A percentile compares a stretch with the other conserved stretches of the same genome.
Evolutionary conservation across 345 rosid species (phyloP).

Genomic region (Populus davidiana): DNA sequence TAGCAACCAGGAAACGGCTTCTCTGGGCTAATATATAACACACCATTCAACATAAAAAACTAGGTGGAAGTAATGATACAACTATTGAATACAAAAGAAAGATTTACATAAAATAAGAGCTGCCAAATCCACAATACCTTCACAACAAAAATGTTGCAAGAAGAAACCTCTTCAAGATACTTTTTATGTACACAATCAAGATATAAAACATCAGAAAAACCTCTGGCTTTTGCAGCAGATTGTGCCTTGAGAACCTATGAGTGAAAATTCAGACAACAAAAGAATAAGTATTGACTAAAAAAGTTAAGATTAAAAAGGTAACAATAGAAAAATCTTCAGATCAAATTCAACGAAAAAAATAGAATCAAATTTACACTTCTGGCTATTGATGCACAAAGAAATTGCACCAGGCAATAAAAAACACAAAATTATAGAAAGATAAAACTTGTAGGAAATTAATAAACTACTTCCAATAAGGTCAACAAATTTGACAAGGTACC

Average conservation of each 20-base stretch:
- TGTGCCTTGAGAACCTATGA: slow-evolving; percentile 81
- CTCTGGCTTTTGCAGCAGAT: slow-evolving; percentile 75
- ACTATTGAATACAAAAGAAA: neutral
- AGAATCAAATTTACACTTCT: neutral
- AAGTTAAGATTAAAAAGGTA: too few species aligned
- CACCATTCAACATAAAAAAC: neutral
- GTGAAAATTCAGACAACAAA: neutral
- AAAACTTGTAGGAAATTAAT: neutral
- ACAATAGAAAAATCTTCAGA: neutral
- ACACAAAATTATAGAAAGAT: neutral
- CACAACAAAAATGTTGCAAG: slow-evolving; percentile 87
- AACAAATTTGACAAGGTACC: neutral
- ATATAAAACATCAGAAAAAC: slow-evolving; percentile 88
- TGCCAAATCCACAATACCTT: slow-evolving; percentile 42
- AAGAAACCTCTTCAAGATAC: slow-evolving; percentile 87
- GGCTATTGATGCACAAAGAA: neutral
- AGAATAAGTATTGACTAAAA: too few species aligned
- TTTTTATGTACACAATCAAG: slow-evolving; percentile 81
- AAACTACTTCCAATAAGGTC: neutral
- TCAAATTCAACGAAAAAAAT: neutral
- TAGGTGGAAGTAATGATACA: neutral
- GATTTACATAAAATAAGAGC: neutral
- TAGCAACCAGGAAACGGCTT: neutral
- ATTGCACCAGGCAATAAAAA: neutral
- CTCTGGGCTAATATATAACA: neutral